These are phyloP conservation scores for Uronychia binucleata DNA, from an alignment of 73 alveolate species.

Conservation along the genomic window DNA sequence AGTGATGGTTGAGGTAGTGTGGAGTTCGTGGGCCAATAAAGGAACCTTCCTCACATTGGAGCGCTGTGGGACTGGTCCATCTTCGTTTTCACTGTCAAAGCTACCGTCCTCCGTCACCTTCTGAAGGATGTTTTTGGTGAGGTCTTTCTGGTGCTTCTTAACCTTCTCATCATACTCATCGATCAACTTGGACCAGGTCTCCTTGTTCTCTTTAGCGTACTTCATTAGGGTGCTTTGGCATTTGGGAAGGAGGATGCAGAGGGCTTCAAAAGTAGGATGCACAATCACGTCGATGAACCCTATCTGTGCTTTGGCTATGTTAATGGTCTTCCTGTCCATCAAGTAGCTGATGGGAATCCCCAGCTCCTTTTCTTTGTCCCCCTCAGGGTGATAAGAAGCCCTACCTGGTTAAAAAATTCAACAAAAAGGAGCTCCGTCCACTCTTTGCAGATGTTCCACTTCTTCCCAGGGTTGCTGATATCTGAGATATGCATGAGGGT, in stretches of 20 bases:
- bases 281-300: conserved; percentile 66
- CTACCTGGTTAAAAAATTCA: conserved; percentile 57
- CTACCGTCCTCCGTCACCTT: too few species aligned
- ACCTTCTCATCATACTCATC: conserved; percentile 1
- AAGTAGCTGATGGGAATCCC: conserved; percentile 52
- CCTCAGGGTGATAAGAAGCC: conserved; percentile 25
- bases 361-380: conserved; percentile 73
- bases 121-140: too few species aligned
- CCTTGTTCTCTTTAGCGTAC: background rate
- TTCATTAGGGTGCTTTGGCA: background rate
- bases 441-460: conserved; percentile 57
- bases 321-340: conserved; percentile 66
- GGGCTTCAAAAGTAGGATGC: conserved; percentile 25
- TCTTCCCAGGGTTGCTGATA: conserved; percentile 66
- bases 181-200: conserved; percentile 10
- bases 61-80: too few species aligned
- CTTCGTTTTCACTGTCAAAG: too few species aligned
- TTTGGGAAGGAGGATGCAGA: conserved; percentile 10
- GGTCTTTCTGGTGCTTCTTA: background rate
- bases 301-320: conserved; percentile 49
- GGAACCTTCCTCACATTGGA: too few species aligned
- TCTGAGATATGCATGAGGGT: conserved; percentile 45
- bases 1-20: conserved; percentile 2
- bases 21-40: background rate
- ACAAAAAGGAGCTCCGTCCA: conserved; percentile 72